phyloP scores from a whole-genome alignment of 495 filamentous ascomycete genomes.

The Talaromyces wortmannii region DNA sequence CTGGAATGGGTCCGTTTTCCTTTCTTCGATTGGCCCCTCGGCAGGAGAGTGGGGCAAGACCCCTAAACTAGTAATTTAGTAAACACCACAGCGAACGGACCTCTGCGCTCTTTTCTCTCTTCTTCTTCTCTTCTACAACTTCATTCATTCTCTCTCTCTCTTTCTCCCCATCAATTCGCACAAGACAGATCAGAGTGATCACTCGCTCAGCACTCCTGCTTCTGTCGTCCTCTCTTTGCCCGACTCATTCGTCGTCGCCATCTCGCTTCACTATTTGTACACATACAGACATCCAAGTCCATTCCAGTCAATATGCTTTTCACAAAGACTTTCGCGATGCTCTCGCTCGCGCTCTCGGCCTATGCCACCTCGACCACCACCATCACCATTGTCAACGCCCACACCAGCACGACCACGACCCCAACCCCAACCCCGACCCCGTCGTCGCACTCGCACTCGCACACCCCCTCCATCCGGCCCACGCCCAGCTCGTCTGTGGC shows the following conservation, averaged over 20 bases:
- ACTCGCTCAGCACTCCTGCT: slow-evolving; percentile 17
- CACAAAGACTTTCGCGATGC: slow-evolving; percentile 25
- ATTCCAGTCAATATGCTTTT: slow-evolving; percentile 26
- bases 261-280: not conserved
- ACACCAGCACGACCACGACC: slow-evolving; percentile 11
- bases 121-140: slow-evolving; percentile 13
- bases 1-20: too few species aligned
- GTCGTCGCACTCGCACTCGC: slow-evolving; percentile 2
- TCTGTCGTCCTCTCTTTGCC: slow-evolving; percentile 5
- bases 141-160: slow-evolving; percentile 23
- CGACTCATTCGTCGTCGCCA: not conserved
- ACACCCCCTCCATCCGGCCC: slow-evolving; percentile 8
- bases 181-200: slow-evolving; percentile 18
- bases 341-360: slow-evolving; percentile 16
- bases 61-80: not conserved
- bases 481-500: slow-evolving; percentile 9
- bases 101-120: not conserved
- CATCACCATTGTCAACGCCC: slow-evolving; percentile 21
- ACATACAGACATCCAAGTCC: slow-evolving; percentile 5
- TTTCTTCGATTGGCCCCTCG: not conserved
- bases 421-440: slow-evolving; percentile 11
- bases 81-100: not conserved
- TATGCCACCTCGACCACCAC: slow-evolving; percentile 26
- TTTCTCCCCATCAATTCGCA: slow-evolving; percentile 7
- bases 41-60: not conserved